Percentiles rank a stretch among this genome's conserved stretches.
phyloP scores from a whole-genome alignment of 176 grass and related monocot genomes.

The Raddia distichophylla region DNA sequence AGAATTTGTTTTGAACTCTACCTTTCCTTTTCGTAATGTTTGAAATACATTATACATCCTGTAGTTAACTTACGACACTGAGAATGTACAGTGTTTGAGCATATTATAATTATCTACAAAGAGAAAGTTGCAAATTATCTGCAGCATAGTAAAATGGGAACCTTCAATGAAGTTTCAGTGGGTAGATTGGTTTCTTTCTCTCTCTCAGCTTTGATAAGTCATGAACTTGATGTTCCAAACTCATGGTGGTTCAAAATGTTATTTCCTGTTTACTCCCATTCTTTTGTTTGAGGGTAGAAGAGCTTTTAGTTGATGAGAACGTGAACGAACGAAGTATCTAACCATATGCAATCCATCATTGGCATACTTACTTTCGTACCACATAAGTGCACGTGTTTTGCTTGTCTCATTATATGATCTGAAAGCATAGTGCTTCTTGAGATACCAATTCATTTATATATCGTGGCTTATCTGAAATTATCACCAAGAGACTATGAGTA shows the following conservation, averaged over 20 bases:
- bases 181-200: background rate
- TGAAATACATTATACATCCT: background rate
- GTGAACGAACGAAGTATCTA: background rate
- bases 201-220: background rate
- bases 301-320: background rate
- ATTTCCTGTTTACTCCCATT: background rate
- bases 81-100: background rate
- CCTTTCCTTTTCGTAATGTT: slow-evolving; percentile 18
- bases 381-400: background rate
- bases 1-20: slow-evolving; percentile 21
- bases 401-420: background rate
- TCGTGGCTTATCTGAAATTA: background rate
- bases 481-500: background rate
- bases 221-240: slow-evolving; percentile 17
- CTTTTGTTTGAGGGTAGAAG: background rate
- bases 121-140: background rate
- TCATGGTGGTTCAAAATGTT: slow-evolving; percentile 16
- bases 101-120: background rate
- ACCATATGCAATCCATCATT: background rate
- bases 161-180: background rate
- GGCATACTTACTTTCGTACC: background rate
- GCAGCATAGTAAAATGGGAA: slow-evolving; percentile 2
- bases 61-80: background rate
- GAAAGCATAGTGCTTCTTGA: background rate
- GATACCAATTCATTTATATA: background rate